Conservation (phyloP, 2,329 filamentous ascomycete genomes). For the Curvularia sp. region DNA sequence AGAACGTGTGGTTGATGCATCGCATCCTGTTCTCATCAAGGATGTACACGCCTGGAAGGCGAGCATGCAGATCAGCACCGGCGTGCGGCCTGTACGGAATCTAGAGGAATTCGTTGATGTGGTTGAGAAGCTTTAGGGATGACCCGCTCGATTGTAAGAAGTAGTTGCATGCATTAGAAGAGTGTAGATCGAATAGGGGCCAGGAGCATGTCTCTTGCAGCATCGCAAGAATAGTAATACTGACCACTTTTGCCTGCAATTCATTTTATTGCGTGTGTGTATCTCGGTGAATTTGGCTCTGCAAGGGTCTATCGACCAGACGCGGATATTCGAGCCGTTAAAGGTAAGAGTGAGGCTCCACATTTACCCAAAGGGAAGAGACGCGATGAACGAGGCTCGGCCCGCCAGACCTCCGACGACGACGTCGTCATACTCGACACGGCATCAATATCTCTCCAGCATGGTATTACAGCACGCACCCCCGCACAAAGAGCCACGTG, state of each 20-base stretch:
- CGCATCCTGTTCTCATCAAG: constrained; percentile 67
- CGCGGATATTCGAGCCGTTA: constrained; percentile 24
- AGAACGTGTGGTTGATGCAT: constrained; percentile 36
- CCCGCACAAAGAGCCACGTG: neutral
- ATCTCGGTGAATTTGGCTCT: neutral
- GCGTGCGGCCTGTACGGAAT: constrained; percentile 75
- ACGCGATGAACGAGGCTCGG: constrained; percentile 12
- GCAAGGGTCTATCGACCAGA: constrained; percentile 6
- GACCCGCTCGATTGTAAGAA: neutral
- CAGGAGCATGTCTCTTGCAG: neutral
- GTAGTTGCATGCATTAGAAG: neutral
- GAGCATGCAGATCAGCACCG: constrained; percentile 73
- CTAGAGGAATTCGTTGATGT: constrained; percentile 84
- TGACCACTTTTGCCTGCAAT: neutral
- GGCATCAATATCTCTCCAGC: neutral
- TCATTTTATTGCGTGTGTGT: neutral
- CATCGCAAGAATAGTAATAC: neutral
- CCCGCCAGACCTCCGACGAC: constrained; percentile 18
- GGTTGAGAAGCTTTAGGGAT: constrained; percentile 30
- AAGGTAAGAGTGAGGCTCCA: constrained; percentile 7
- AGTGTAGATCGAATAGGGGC: neutral
- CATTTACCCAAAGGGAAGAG: neutral
- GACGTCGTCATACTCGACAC: constrained; percentile 13
- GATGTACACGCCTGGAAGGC: constrained; percentile 85
- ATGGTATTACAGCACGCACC: constrained; percentile 8